phyloP scores from a whole-genome alignment of 176 grass and related monocot species.

The Zoysia japonica region DNA sequence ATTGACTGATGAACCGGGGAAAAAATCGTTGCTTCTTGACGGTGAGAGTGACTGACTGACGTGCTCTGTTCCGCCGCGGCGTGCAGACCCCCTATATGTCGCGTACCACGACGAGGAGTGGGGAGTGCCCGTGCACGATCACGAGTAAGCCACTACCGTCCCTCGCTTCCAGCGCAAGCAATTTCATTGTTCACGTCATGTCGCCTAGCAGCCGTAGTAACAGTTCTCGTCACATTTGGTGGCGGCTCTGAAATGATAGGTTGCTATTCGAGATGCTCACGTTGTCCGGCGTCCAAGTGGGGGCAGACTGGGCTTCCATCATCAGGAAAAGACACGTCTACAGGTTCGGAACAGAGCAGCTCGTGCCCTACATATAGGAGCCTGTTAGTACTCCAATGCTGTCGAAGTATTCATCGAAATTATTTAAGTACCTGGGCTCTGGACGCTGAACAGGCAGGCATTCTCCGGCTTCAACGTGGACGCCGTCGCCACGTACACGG shows the following conservation, averaged over 20 bases:
- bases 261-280: conserved; percentile 88
- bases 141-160: conserved; percentile 51
- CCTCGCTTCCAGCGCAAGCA: background rate
- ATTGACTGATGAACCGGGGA: background rate
- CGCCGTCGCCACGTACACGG: conserved; percentile 69
- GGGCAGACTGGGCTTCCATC: conserved; percentile 84
- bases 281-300: conserved; percentile 86
- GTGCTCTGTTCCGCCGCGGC: background rate
- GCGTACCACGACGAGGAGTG: conserved; percentile 95
- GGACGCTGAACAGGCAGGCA: conserved; percentile 50
- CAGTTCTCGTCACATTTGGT: conserved; percentile 13
- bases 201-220: too few relatives aligned
- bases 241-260: conserved; percentile 35
- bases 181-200: background rate
- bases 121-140: conserved; percentile 82
- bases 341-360: conserved; percentile 47
- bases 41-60: background rate
- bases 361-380: background rate
- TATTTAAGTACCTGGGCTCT: too few relatives aligned
- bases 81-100: conserved; percentile 66
- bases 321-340: conserved; percentile 81
- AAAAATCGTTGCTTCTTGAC: background rate
- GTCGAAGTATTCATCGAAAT: background rate
- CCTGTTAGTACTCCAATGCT: background rate
- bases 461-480: conserved; percentile 88